These are phyloP conservation scores for Blastobotrys muscicola DNA, from an alignment of 805 yeast genomes.

Conservation along the genomic window DNA sequence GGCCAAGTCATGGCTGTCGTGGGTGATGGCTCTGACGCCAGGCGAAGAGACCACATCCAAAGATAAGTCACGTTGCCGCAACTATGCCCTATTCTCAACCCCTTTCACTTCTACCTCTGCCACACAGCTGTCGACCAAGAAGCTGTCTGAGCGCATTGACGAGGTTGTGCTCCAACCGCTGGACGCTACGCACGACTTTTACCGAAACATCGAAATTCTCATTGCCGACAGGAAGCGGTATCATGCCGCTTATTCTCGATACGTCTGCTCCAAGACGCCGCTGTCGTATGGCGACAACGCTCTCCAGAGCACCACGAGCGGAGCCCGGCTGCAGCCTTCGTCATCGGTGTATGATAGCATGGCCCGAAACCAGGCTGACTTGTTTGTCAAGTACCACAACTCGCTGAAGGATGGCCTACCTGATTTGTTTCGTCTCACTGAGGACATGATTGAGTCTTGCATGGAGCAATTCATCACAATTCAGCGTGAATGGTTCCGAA, in stretches of 20 bases:
- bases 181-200: constrained; percentile 13
- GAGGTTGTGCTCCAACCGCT: constrained; percentile 12
- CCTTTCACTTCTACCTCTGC: constrained; percentile 13
- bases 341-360: not conserved
- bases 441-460: constrained; percentile 10
- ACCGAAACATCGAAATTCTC: constrained; percentile 11
- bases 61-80: constrained; percentile 6
- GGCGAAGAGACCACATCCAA: constrained; percentile 7
- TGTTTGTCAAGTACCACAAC: constrained; percentile 16
- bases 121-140: constrained; percentile 10
- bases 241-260: constrained; percentile 15
- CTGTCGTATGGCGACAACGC: not conserved
- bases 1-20: constrained; percentile 15
- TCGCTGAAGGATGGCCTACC: constrained; percentile 18
- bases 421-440: constrained; percentile 13
- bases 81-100: constrained; percentile 12
- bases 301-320: not conserved
- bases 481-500: constrained; percentile 17
- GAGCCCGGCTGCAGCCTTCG: not conserved
- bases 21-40: constrained; percentile 9
- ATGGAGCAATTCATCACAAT: constrained; percentile 10
- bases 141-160: constrained; percentile 11
- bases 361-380: constrained; percentile 13
- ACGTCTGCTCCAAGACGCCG: constrained; percentile 11
- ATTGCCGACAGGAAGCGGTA: constrained; percentile 10